Conservation (phyloP, 1,284 basidiomycete species). For the Albatrellus sp. region DNA sequence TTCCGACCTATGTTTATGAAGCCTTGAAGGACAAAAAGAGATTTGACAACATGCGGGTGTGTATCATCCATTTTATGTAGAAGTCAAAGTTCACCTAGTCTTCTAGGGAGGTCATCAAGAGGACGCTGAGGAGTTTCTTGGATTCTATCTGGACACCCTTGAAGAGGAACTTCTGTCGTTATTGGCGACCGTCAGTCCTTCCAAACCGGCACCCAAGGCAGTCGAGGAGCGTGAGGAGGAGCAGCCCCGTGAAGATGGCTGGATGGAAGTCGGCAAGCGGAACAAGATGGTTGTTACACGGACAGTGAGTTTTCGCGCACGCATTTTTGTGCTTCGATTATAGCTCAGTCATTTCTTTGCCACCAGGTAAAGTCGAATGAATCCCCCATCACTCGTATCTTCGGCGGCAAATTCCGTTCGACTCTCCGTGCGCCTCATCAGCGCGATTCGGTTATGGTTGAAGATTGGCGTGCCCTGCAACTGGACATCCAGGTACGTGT, state of each 20-base stretch:
- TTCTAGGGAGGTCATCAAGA: constrained; percentile 84
- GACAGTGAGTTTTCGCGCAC: constrained; percentile 39
- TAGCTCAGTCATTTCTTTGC: background rate
- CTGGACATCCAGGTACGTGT: constrained; percentile 73
- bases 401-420: constrained; percentile 90
- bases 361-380: constrained; percentile 66
- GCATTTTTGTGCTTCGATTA: background rate
- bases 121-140: constrained; percentile 98
- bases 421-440: constrained; percentile 73
- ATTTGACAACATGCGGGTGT: constrained; percentile 85
- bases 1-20: constrained; percentile 86
- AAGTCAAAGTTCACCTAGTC: constrained; percentile 2
- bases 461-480: constrained; percentile 86
- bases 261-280: constrained; percentile 90
- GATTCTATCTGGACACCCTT: constrained; percentile 90
- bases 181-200: constrained; percentile 32
- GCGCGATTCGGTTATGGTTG: constrained; percentile 80
- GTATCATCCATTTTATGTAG: constrained; percentile 18
- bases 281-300: constrained; percentile 79
- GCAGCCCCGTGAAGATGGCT: constrained; percentile 46
- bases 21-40: constrained; percentile 93
- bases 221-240: constrained; percentile 35
- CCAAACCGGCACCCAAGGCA: constrained; percentile 5
- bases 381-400: constrained; percentile 85
- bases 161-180: constrained; percentile 85